Conservation (phyloP, 1,284 basidiomycete species). For the Cutaneotrichosporon cutaneum region DNA sequence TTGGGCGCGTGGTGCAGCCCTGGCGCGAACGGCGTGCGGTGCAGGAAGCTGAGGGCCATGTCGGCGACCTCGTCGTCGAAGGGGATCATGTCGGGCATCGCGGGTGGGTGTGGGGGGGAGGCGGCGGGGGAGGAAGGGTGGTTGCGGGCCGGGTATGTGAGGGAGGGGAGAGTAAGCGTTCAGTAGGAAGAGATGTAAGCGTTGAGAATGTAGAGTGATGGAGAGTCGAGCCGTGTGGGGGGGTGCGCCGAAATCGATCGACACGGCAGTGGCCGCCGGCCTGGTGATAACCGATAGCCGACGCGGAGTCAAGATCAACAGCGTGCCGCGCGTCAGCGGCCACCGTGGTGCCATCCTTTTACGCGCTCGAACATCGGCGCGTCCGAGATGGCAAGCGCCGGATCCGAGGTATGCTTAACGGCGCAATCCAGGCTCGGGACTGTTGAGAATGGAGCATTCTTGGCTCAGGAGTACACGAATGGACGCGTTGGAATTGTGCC, state of each 20-base stretch:
- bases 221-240: neutral
- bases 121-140: neutral
- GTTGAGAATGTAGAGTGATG: neutral
- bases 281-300: neutral
- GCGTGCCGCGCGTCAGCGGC: neutral
- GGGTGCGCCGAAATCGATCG: neutral
- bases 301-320: neutral
- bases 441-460: too few species aligned
- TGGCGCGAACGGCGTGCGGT: neutral
- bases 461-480: too few species aligned
- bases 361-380: too few species aligned
- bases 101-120: neutral
- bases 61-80: neutral
- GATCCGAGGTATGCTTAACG: too few species aligned
- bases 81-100: conserved; percentile 1
- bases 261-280: neutral
- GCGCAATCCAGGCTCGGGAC: too few species aligned
- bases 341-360: too few species aligned
- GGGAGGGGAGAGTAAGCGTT: neutral
- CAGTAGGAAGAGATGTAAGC: neutral
- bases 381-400: too few species aligned
- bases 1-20: conserved; percentile 8
- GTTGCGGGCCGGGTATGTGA: too few species aligned
- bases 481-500: too few species aligned
- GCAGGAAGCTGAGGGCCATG: neutral